Percentiles rank a stretch among this genome's conserved stretches.
These are phyloP conservation scores for Larix kaempferi DNA, from an alignment of 75 land plant genomes.

Conservation along the genomic window DNA sequence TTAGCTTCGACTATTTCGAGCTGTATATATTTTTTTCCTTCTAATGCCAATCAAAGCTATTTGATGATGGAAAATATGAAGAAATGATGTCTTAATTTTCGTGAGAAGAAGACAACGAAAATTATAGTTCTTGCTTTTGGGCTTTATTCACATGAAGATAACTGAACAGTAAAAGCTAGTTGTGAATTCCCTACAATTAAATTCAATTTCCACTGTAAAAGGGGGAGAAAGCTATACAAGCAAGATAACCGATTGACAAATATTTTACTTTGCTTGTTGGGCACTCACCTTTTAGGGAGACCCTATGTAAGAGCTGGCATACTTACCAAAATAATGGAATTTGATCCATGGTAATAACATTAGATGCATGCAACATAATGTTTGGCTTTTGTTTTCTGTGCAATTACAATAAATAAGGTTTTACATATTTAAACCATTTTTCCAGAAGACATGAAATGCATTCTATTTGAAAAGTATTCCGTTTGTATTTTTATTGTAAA, in stretches of 20 bases:
- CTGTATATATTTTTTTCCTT: background rate
- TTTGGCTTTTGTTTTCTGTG: no score
- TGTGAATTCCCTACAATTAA: no score
- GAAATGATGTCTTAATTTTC: background rate
- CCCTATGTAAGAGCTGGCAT: no score
- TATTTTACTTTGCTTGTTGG: no score
- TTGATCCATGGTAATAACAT: no score
- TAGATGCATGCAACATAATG: no score
- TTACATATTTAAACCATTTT: background rate
- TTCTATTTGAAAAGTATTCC: background rate
- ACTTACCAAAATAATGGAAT: no score
- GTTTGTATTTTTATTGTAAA: background rate
- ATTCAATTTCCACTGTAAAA: background rate
- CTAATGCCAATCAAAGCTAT: background rate
- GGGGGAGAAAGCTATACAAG: background rate
- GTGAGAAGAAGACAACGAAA: background rate
- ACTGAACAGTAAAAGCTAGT: background rate
- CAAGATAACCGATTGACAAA: background rate
- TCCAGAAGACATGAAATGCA: no score
- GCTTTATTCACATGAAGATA: background rate
- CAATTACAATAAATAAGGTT: background rate
- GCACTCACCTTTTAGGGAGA: no score
- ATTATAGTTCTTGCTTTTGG: background rate
- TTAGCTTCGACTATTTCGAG: background rate
- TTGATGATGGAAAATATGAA: background rate